phyloP scores from a whole-genome alignment of 2,329 filamentous ascomycete genomes.

The Elsinoe perseae region DNA sequence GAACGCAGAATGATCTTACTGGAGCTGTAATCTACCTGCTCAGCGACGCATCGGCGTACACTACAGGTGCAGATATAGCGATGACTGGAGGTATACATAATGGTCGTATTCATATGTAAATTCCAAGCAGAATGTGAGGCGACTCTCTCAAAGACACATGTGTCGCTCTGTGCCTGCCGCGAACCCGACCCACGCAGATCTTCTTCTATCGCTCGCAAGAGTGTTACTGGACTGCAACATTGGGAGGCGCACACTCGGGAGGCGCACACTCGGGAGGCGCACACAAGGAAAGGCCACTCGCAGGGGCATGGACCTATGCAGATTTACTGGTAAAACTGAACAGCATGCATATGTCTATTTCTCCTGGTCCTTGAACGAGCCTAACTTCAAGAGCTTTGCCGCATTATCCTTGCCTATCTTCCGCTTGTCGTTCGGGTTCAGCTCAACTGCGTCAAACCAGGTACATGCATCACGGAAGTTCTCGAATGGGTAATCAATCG shows the following conservation, averaged over 20 bases:
- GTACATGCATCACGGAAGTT: constrained; percentile 25
- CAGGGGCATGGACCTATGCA: too few relatives aligned
- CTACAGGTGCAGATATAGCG: constrained; percentile 34
- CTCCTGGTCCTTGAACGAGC: constrained; percentile 9
- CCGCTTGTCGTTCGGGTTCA: constrained; percentile 18
- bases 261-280: too few relatives aligned
- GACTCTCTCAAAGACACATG: background rate
- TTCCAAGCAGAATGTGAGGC: background rate
- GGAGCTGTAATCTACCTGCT: constrained; percentile 36
- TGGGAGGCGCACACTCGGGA: too few relatives aligned
- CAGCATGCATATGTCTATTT: background rate
- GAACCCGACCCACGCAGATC: too few relatives aligned
- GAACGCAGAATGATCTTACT: constrained; percentile 23
- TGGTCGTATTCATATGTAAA: constrained; percentile 16
- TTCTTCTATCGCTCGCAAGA: too few relatives aligned
- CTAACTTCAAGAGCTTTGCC: constrained; percentile 26
- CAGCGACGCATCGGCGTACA: constrained; percentile 36
- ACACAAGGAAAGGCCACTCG: too few relatives aligned
- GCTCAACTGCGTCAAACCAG: constrained; percentile 25
- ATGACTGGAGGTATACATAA: constrained; percentile 25
- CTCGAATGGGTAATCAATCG: constrained; percentile 28
- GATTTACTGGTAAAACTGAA: too few relatives aligned
- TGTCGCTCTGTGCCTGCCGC: background rate
- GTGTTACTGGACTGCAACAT: background rate
- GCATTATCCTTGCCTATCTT: constrained; percentile 28